Evolutionary conservation across 495 filamentous ascomycete genomes (phyloP), one percentile per base, ranked within the genome.

Genomic region (Lepraria neglecta): DNA sequence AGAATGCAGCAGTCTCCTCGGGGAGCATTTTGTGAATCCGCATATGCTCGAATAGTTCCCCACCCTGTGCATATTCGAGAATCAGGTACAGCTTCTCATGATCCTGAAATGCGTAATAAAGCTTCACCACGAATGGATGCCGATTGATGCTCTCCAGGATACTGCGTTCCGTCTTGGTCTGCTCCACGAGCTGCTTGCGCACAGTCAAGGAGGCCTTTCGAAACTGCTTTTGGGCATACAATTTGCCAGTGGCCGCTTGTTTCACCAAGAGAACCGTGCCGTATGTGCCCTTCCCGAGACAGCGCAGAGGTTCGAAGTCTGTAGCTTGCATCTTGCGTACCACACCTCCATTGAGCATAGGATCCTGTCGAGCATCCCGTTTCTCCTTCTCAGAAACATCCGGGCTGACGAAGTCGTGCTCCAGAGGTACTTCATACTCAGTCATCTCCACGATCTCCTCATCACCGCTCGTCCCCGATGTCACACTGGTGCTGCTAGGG

Each of bases 91-190:
- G 84, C 75, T 96, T 98, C 77, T 96, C 90, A 64, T 88, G 92
- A 73, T 98, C 95, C 73, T 98, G 94, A 74, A 98, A 98, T 28
- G 94, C 94, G 70, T 98, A 98, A 76, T 87, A 98, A 12, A 98
- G 80, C 70, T 97, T 97, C 44, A 98, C 94, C 30, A 98, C 90
- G 67, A 97, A 97, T 0, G 94, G 92, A 69, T 98, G 95, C 12
- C 91, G 84, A 68, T 92, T 96, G 72, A 98, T 87, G 64, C 89
- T 92, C 73, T 98, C 94, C 51, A 98, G 79, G 61, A 98, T 95
- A 58, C 83, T 83, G 44, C 94, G 89, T 74, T 98, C 94, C 12
- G 94, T 96, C 78, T 95, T 95, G 44, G 94, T 97, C 71, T 98
- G 94, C 75, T 97, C 94, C 45, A 97, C 80, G 14, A 97, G 79